These are phyloP conservation scores for Cnidoscolus chayamansa DNA, from an alignment of 441 rosid species.

Conservation along the genomic window DNA sequence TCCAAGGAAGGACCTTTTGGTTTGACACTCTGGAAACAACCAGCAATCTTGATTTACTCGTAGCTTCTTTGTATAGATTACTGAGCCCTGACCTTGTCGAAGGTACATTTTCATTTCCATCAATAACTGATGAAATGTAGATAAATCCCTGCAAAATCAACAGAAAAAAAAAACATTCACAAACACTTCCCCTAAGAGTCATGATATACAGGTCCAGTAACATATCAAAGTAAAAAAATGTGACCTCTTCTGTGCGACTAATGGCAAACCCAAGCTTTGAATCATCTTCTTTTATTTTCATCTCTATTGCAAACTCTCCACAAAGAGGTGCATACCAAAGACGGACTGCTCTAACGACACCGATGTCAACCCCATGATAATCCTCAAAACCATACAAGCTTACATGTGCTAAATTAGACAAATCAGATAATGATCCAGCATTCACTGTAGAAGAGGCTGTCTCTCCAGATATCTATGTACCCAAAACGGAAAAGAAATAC, in stretches of 20 bases:
- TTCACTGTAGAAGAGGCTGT: constrained; percentile 82
- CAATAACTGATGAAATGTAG: constrained; percentile 75
- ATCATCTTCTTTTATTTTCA: constrained; percentile 70
- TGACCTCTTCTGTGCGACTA: constrained; percentile 94
- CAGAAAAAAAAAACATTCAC: neutral
- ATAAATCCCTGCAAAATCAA: constrained; percentile 67
- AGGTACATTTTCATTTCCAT: constrained; percentile 58
- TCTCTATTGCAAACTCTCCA: constrained; percentile 62
- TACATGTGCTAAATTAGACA: constrained; percentile 65
- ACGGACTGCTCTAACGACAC: constrained; percentile 88
- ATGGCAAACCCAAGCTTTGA: constrained; percentile 87
- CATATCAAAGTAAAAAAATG: neutral
- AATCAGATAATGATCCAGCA: constrained; percentile 75
- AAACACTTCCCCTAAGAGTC: neutral
- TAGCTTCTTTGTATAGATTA: constrained; percentile 61
- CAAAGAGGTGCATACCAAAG: constrained; percentile 85
- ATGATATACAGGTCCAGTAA: neutral
- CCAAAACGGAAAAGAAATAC: neutral
- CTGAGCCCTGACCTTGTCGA: constrained; percentile 76
- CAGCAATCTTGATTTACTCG: constrained; percentile 49
- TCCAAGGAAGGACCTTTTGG: constrained; percentile 94
- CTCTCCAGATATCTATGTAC: constrained; percentile 80
- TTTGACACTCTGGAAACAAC: constrained; percentile 73
- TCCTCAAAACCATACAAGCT: constrained; percentile 95
- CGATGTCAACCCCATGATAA: constrained; percentile 91